Evolutionary conservation across 805 yeast species (phyloP), one percentile per base, ranked within the genome.

Genomic region (Cyberlindnera xishuangbannaensis): DNA sequence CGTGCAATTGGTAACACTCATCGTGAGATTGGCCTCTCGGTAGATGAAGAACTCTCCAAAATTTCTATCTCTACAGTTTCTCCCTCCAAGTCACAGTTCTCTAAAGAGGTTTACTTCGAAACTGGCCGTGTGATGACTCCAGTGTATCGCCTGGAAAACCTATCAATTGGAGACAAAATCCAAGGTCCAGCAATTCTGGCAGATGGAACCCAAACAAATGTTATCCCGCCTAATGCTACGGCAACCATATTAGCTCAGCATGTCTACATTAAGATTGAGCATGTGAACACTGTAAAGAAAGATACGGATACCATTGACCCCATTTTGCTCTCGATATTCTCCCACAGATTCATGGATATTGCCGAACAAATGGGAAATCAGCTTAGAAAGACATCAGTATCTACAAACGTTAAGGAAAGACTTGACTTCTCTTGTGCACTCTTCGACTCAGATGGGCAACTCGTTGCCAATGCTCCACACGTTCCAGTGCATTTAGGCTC

Each of bases 361-460:
- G 95, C 95, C 7, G 94, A 84, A 47, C 90, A 82, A 51, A 84
- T 84, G 95, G 90, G 94, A 24, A 72, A 71, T 23, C 80, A 88
- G 5, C 62, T 84, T 35, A 82, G 83, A 44, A 80, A 81, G 57
- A 84, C 92, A 0, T 69, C 90, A 2, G 86, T 84, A 8, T 77
- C 86, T 5, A 82, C 88, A 3, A 84, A 84, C 50, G 88, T 84
- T 25, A 84, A 84, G 51, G 95, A 84, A 52, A 64, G 95, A 33
- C 60, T 83, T 22, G 95, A 84, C 54, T 84, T 81, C 55, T 80
- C 88, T 19, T 84, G 95, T 63, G 95, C 95, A 2, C 57, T 84
- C 15, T 84, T 84, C 53, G 85, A 79, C 46, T 65, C 80, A 1
- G 66, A 69, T 6, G 95, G 94, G n/a, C 80, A 78, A 19, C 60